Evolutionary conservation across 106 monocot genomes (phyloP), one percentile per base, ranked within the genome.

Genomic region (Allium cepa): DNA sequence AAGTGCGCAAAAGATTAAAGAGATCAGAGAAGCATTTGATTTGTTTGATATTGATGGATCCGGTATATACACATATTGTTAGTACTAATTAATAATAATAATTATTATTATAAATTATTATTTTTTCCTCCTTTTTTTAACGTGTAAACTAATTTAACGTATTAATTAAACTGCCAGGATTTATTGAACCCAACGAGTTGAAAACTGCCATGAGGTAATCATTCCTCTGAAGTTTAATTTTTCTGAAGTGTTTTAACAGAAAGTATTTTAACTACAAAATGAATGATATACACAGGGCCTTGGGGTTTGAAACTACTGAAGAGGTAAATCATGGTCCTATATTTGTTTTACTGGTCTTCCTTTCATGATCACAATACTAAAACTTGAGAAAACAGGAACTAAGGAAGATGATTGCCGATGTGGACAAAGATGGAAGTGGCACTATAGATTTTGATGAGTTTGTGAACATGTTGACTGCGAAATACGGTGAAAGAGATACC

Each of bases 41-140:
- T 79, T 96, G 22, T 96, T 91, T 78, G 95, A 91, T 77, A 86
- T 82, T 64, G 95, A 96, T 86, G 84, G 84, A 52, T 96, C 95
- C 69, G 95, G 95, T 96, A 90, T 36, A 36, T 5, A 36, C 3
- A 5, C 36, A 36, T 36, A 36, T 4, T 36, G 5, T 3, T 5
- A 36, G 5, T 36, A 36, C 3, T 36, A 36, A 3, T 36, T 36
- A 36, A 3, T 36, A 36, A 22, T 22, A 22, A 22, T 22, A 4
- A 47, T 47, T n/a, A 63, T 11, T 63, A 64, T 18, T 50, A 22
- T 64, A 47, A 60, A 11, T 69, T 59, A 16, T 69, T 17, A 46
- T 56, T 66, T 60, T 64, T 14, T 72, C 63, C 53, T 55, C 53
- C 15, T 15, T 55, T 15, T 55, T 3, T 55, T 55, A 50, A 51